Evolutionary conservation across 1,284 basidiomycete species (phyloP).

Genomic region (Gomphus bonarii): DNA sequence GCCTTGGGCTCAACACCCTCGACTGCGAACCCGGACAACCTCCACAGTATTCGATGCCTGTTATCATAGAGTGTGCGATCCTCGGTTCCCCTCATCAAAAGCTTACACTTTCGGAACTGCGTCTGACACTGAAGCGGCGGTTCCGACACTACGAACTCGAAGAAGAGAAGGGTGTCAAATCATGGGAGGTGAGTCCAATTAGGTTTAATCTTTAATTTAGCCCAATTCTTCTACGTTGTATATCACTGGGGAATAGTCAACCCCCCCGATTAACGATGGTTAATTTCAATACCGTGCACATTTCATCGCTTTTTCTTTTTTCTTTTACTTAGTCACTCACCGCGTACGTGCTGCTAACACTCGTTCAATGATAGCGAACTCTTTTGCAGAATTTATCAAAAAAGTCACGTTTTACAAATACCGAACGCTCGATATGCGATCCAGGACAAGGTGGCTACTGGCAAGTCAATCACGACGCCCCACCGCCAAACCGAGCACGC

Average conservation of each 20-base stretch:
- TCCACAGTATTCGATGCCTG: conserved; percentile 45
- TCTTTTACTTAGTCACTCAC: too few relatives aligned
- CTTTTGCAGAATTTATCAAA: conserved; percentile 9
- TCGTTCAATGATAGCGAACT: conserved; percentile 1
- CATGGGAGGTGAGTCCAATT: conserved; percentile 51
- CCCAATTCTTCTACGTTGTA: neutral
- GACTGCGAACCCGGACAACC: conserved; percentile 40
- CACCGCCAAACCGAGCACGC: conserved; percentile 3
- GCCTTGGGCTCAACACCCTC: conserved; percentile 19
- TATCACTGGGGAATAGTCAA: neutral
- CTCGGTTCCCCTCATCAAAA: conserved; percentile 45
- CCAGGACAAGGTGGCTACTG: conserved; percentile 10
- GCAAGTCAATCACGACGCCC: conserved; percentile 5
- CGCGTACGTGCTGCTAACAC: neutral
- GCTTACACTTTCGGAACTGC: conserved; percentile 59
- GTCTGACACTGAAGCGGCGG: conserved; percentile 41
- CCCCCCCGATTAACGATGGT: neutral
- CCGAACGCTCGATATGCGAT: conserved; percentile 5
- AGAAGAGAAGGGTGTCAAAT: conserved; percentile 26
- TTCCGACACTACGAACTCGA: conserved; percentile 44
- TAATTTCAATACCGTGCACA: neutral
- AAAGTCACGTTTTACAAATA: conserved; percentile 5
- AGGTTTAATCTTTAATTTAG: neutral
- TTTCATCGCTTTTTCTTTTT: neutral
- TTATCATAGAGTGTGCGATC: conserved; percentile 65